These are phyloP conservation scores for Neckera pumila DNA, from an alignment of 225 moss, liverwort and hornwort species.

Conservation along the genomic window DNA sequence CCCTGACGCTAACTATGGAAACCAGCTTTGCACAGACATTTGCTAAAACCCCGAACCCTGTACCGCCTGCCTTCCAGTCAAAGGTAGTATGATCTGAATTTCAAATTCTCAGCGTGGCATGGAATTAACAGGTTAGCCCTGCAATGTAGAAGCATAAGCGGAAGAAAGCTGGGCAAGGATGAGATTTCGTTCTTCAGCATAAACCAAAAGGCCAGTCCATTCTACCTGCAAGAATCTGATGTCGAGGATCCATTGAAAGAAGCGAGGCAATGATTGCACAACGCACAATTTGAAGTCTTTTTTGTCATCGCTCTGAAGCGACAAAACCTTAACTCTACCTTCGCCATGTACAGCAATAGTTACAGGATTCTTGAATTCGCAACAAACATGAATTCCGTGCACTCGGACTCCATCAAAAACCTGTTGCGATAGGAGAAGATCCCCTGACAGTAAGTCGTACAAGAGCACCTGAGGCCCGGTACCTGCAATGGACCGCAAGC, in stretches of 20 bases:
- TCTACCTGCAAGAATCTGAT: slow-evolving; percentile 63
- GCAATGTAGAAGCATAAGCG: neutral
- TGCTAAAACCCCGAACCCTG: slow-evolving; percentile 17
- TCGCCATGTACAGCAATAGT: slow-evolving; percentile 79
- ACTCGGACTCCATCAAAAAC: slow-evolving; percentile 86
- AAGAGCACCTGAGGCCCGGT: slow-evolving; percentile 78
- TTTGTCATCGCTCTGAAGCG: slow-evolving; percentile 7
- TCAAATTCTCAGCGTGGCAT: neutral
- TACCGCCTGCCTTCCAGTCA: neutral
- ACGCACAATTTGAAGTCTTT: slow-evolving; percentile 17
- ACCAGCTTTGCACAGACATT: neutral
- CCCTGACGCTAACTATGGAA: neutral
- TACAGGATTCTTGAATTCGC: neutral
- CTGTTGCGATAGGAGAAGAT: slow-evolving; percentile 28
- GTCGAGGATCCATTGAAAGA: slow-evolving; percentile 86
- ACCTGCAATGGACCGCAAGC: slow-evolving; percentile 25
- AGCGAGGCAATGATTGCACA: slow-evolving; percentile 59
- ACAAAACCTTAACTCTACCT: slow-evolving; percentile 65
- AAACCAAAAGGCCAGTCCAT: neutral
- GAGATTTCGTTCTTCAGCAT: neutral
- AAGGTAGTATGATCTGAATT: neutral
- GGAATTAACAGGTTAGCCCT: neutral
- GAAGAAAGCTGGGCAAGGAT: neutral
- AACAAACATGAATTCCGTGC: slow-evolving; percentile 61
- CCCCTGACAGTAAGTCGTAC: slow-evolving; percentile 55